Conservation (phyloP, 805 yeast genomes). For the Nakazawaea ernobii region DNA sequence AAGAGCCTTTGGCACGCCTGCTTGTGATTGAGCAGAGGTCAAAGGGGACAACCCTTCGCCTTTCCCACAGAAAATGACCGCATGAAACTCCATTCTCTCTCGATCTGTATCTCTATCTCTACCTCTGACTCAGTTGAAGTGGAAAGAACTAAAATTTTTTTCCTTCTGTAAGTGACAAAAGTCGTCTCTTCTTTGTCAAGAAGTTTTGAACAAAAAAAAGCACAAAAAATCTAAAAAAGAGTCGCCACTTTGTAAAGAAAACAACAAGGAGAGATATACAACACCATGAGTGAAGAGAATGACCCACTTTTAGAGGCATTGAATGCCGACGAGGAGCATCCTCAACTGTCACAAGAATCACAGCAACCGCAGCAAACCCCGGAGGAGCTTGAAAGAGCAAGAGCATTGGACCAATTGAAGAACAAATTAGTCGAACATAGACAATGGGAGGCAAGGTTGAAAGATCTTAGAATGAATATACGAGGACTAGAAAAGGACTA, state of each 20-base stretch:
- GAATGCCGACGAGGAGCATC: constrained; percentile 28
- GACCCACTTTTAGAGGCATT: constrained; percentile 77
- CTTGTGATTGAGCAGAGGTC: constrained; percentile 43
- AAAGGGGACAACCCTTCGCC: constrained; percentile 74
- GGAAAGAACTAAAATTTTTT: neutral
- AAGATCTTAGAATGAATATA: constrained; percentile 75
- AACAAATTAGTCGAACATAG: constrained; percentile 87
- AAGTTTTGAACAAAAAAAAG: neutral
- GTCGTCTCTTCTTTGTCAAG: neutral
- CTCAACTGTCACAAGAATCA: constrained; percentile 15
- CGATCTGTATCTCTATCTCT: neutral
- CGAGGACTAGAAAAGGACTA: constrained; percentile 78
- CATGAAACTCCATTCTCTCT: constrained; percentile 79
- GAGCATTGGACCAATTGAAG: constrained; percentile 74
- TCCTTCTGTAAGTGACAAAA: neutral
- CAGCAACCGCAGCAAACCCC: constrained; percentile 24
- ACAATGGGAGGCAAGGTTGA: constrained; percentile 88
- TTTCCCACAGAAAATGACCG: constrained; percentile 82
- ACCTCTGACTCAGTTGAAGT: neutral
- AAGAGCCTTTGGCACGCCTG: constrained; percentile 77
- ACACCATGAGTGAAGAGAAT: constrained; percentile 53
- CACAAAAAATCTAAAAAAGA: neutral
- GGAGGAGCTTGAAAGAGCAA: constrained; percentile 52
- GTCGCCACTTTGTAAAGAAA: constrained; percentile 1
- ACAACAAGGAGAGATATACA: constrained; percentile 1